phyloP scores from a whole-genome alignment of 1,284 basidiomycete genomes.

The Cryptococcus sp. region DNA sequence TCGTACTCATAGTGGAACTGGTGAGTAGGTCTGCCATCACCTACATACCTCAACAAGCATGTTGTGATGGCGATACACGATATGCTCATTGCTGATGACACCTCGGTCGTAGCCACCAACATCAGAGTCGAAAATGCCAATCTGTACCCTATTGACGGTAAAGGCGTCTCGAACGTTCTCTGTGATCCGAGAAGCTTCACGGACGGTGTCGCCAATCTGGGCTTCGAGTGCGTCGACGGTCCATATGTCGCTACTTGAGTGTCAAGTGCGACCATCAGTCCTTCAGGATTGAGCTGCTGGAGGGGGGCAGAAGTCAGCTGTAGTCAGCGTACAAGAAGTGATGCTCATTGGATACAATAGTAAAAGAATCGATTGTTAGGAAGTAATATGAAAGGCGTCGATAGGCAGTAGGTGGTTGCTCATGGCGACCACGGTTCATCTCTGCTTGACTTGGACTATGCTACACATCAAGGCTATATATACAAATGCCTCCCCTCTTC shows the following conservation, averaged over 20 bases:
- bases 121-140: slow-evolving; percentile 11
- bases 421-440: no score
- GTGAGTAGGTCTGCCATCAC: no score
- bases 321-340: no score
- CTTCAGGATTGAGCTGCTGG: no score
- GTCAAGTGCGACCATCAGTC: no score
- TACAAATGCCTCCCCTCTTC: not conserved
- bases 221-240: slow-evolving; percentile 15
- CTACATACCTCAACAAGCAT: not conserved
- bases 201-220: slow-evolving; percentile 13
- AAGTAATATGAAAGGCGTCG: no score
- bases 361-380: no score
- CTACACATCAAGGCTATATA: not conserved
- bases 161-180: slow-evolving; percentile 11
- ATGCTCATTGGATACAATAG: no score
- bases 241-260: slow-evolving; percentile 9
- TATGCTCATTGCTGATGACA: no score
- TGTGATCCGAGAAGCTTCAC: slow-evolving; percentile 15
- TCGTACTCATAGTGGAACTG: no score
- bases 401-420: no score
- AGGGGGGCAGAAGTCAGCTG: no score
- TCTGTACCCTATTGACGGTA: slow-evolving; percentile 12
- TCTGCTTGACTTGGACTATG: not conserved
- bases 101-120: slow-evolving; percentile 6
- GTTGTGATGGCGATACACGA: not conserved